These are phyloP conservation scores for Buxus sempervirens DNA, from an alignment of 164 flowering plant species.

Conservation along the genomic window DNA sequence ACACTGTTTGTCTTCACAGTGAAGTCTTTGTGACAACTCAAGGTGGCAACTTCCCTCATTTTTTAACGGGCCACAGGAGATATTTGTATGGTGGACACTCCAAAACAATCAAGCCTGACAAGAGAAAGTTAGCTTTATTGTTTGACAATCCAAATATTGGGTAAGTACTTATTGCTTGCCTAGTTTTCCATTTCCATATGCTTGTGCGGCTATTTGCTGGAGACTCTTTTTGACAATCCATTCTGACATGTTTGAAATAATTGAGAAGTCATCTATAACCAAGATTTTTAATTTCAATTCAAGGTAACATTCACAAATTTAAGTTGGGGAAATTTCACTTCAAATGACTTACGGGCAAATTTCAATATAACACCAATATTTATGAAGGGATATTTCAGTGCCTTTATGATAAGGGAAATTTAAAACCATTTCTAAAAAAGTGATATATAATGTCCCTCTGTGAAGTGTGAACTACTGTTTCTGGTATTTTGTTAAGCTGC, in stretches of 20 bases:
- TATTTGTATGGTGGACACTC: conserved; percentile 86
- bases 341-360: too few species aligned
- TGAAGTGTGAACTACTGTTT: too few species aligned
- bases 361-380: too few species aligned
- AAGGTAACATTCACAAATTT: too few species aligned
- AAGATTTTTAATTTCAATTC: too few species aligned
- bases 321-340: too few species aligned
- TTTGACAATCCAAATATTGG: conserved; percentile 86
- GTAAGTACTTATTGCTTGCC: conserved; percentile 32
- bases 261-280: not conserved
- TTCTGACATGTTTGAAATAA: not conserved
- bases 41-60: conserved; percentile 96
- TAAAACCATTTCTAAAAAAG: too few species aligned
- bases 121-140: conserved; percentile 69
- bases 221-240: not conserved
- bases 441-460: too few species aligned
- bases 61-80: conserved; percentile 88
- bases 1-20: conserved; percentile 94
- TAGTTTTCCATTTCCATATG: not conserved
- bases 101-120: conserved; percentile 88
- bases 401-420: too few species aligned
- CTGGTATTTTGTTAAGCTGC: too few species aligned
- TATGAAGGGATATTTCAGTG: too few species aligned
- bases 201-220: not conserved
- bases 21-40: conserved; percentile 98